These are phyloP conservation scores for Coniochaeta pulveracea DNA, from an alignment of 2,329 filamentous ascomycete genomes.

Conservation along the genomic window DNA sequence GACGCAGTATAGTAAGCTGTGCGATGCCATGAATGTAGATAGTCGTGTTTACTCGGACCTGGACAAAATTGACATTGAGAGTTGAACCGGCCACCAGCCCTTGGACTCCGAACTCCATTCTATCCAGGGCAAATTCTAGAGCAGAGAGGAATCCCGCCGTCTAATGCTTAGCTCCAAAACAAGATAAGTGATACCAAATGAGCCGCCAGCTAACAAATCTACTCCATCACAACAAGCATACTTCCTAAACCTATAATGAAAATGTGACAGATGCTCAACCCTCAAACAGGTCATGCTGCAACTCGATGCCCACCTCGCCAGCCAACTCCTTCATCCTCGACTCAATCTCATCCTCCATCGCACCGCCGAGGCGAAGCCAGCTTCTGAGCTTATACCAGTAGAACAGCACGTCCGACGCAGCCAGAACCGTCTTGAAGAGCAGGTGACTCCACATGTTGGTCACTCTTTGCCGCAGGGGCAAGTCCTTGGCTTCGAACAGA, in stretches of 20 bases:
- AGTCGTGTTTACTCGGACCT: too few species aligned
- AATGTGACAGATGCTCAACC: constrained; percentile 49
- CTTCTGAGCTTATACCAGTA: constrained; percentile 72
- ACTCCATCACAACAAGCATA: not conserved
- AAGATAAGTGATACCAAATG: too few species aligned
- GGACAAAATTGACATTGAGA: too few species aligned
- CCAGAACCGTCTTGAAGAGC: constrained; percentile 68
- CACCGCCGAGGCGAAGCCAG: constrained; percentile 61
- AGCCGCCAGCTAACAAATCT: too few species aligned
- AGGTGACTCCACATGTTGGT: constrained; percentile 65
- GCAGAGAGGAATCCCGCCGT: too few species aligned
- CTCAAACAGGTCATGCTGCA: constrained; percentile 82
- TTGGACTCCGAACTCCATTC: too few species aligned
- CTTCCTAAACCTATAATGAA: constrained; percentile 1
- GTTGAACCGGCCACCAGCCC: too few species aligned
- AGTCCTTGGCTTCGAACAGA: constrained; percentile 61
- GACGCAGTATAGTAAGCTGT: too few species aligned
- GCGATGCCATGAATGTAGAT: too few species aligned
- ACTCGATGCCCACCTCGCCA: constrained; percentile 80
- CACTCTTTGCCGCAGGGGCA: constrained; percentile 50
- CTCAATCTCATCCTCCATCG: constrained; percentile 94
- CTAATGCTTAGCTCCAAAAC: too few species aligned
- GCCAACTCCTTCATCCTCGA: constrained; percentile 77
- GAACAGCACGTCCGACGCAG: constrained; percentile 70
- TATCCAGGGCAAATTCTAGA: too few species aligned